Conservation (phyloP, 305 asterid species). For the Petunia hybrid region DNA sequence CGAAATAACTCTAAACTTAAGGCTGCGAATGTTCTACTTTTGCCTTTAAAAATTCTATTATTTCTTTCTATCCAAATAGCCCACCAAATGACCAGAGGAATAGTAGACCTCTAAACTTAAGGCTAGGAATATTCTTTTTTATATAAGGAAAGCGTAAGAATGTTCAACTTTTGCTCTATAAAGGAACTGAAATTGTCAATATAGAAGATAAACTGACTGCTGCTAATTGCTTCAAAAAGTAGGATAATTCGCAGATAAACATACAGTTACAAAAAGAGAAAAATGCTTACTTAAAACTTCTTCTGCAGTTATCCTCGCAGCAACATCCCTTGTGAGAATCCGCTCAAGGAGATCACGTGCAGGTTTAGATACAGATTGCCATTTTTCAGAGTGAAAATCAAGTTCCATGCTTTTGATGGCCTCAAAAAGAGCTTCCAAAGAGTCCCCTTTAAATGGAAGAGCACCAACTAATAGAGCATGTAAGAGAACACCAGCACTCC, state of each 20-base stretch:
- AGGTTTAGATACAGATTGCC: slow-evolving; percentile 53
- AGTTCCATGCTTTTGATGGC: slow-evolving; percentile 48
- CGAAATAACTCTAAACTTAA: too few species aligned
- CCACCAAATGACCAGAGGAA: too few species aligned
- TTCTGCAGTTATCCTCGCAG: slow-evolving; percentile 52
- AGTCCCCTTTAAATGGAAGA: slow-evolving; percentile 55
- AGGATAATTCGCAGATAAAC: not conserved
- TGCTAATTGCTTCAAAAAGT: too few species aligned
- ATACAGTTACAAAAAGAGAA: not conserved
- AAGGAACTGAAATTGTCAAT: too few species aligned
- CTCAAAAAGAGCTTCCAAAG: slow-evolving; percentile 50
- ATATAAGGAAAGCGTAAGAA: too few species aligned
- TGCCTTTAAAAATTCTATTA: too few species aligned
- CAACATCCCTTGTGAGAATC: slow-evolving; percentile 49
- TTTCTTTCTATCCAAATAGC: too few species aligned
- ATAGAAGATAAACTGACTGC: too few species aligned
- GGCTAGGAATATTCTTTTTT: too few species aligned
- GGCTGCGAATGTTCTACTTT: too few species aligned
- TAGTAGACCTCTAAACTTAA: too few species aligned
- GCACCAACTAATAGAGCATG: slow-evolving; percentile 53
- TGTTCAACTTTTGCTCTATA: too few species aligned
- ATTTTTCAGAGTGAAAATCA: slow-evolving; percentile 51
- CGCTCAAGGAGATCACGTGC: slow-evolving; percentile 58
- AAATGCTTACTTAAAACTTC: slow-evolving; percentile 53
- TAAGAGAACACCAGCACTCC: slow-evolving; percentile 60